Percentiles rank a stretch among this genome's conserved stretches.
phyloP scores from a whole-genome alignment of 2,329 filamentous ascomycete genomes.

The Pseudocercospora ulei region DNA sequence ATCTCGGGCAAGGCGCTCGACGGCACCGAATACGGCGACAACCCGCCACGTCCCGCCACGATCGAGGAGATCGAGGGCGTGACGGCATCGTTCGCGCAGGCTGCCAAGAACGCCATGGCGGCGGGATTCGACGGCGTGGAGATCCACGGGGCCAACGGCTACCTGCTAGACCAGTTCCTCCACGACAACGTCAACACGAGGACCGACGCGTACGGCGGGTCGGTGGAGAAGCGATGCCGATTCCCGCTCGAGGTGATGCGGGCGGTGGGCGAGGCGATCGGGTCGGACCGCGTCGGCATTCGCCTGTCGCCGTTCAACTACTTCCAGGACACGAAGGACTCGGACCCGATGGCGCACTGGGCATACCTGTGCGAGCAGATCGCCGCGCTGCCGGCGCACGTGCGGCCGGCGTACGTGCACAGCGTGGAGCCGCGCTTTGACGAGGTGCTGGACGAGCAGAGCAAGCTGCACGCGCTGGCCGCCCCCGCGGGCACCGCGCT shows the following conservation, averaged over 20 bases:
- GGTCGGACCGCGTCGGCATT: slow-evolving; percentile 47
- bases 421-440: slow-evolving; percentile 49
- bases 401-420: slow-evolving; percentile 52
- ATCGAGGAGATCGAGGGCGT: slow-evolving; percentile 33
- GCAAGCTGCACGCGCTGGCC: slow-evolving; percentile 24
- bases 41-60: slow-evolving; percentile 34
- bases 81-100: slow-evolving; percentile 33
- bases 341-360: slow-evolving; percentile 53
- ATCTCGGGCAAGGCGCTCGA: slow-evolving; percentile 27
- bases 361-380: slow-evolving; percentile 44
- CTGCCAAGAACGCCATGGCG: slow-evolving; percentile 37
- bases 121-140: slow-evolving; percentile 53
- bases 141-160: slow-evolving; percentile 36
- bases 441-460: slow-evolving; percentile 31
- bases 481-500: slow-evolving; percentile 13
- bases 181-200: slow-evolving; percentile 48
- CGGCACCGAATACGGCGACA: slow-evolving; percentile 32
- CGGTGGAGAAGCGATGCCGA: slow-evolving; percentile 41
- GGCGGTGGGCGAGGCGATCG: slow-evolving; percentile 44
- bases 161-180: slow-evolving; percentile 57
- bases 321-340: slow-evolving; percentile 53
- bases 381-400: slow-evolving; percentile 34
- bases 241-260: slow-evolving; percentile 46
- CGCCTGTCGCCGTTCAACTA: slow-evolving; percentile 51
- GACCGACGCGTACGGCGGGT: slow-evolving; percentile 40